A percentile compares a stretch with the other conserved stretches of the same genome.
Evolutionary conservation across 352 stramenopile species (phyloP).

Genomic region (Pythium apleroticum): DNA sequence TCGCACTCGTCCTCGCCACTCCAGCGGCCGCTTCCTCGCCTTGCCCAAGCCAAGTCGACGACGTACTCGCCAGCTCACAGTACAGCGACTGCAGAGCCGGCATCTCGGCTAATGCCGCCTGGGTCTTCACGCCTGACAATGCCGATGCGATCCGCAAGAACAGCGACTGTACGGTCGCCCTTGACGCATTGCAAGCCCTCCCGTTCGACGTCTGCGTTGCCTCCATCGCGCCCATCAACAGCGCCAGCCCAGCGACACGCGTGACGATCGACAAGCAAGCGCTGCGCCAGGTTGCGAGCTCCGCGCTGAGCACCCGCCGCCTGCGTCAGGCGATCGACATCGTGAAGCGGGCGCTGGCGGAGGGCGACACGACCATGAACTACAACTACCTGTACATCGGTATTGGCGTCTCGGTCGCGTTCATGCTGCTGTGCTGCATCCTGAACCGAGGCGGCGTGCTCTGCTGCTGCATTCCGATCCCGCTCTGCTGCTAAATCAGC

Average conservation of each 20-base stretch:
- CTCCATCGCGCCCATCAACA: neutral
- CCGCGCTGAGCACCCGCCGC: neutral
- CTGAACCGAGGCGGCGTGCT: conserved; percentile 5
- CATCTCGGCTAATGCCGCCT: neutral
- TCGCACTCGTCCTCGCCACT: neutral
- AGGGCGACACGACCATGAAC: conserved; percentile 4
- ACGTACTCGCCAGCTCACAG: conserved; percentile 5
- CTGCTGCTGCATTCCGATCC: conserved; percentile 23
- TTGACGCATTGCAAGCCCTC: conserved; percentile 2
- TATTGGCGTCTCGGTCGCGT: conserved; percentile 3
- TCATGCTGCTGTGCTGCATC: conserved; percentile 13
- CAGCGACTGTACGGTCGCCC: neutral
- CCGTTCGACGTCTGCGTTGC: conserved; percentile 8
- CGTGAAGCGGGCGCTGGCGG: conserved; percentile 1
- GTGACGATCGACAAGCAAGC: conserved; percentile 11
- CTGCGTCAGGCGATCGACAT: neutral
- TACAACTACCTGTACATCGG: conserved; percentile 19
- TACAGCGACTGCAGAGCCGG: conserved; percentile 5
- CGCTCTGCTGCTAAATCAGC: conserved; percentile 16
- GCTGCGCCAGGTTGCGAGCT: conserved; percentile 1
- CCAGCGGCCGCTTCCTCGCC: neutral
- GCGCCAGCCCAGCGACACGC: neutral
- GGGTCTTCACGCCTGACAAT: conserved; percentile 8
- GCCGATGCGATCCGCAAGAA: neutral
- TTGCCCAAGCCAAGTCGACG: conserved; percentile 1